Base-by-base conservation (phyloP, 495 filamentous ascomycete species). In the Pyrenula massariospora region DNA sequence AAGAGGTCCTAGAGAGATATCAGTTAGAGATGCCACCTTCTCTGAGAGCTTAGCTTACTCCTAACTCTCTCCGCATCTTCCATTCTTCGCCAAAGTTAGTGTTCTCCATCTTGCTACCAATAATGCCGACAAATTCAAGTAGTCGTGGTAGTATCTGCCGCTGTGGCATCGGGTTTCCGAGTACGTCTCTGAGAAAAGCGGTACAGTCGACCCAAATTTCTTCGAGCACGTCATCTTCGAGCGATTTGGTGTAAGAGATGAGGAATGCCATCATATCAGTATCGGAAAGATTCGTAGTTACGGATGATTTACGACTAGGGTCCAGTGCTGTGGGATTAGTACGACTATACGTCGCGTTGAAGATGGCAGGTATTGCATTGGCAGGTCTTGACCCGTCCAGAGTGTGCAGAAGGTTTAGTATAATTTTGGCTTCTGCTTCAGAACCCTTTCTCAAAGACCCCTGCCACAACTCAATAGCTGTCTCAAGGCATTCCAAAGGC, bases 141-240 rank as follows among this genome's bases (percentile, higher is more conserved):
- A 99, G 71, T 24, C 85, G 84, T 5, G 94, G 89, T 22, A 99
- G 74, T 21, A 88, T 91, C 65, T 95, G 90, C 52, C 93, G 79
- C 65, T 97, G 92, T 1, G 93, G 94, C 61, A 99, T 88, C 1
- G 94, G 94, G 67, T 99, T 97, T 49, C 86, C 85, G 24, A 97
- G 74, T 3, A 97, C 81, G 68, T 97, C 94, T 54, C 82, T 84
- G 49, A 97, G 67, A 68, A 99, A 99, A 0, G 85, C 81, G 62
- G 89, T 89, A 66, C 92, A 97, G 63, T 99, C 94, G 42, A 81
- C 74, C 93, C 93, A 99, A 25, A 99, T 96, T 69, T 99, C 93
- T 63, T 99, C 94, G 77, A 97, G 92, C n/a, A 93, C 86, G 74
- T 99, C 93, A 61, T 99, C 93, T 63, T 99, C 93, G 12, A 96